These are phyloP conservation scores for Escovopsis sp. DNA, from an alignment of 2,329 filamentous ascomycete species.

Conservation along the genomic window DNA sequence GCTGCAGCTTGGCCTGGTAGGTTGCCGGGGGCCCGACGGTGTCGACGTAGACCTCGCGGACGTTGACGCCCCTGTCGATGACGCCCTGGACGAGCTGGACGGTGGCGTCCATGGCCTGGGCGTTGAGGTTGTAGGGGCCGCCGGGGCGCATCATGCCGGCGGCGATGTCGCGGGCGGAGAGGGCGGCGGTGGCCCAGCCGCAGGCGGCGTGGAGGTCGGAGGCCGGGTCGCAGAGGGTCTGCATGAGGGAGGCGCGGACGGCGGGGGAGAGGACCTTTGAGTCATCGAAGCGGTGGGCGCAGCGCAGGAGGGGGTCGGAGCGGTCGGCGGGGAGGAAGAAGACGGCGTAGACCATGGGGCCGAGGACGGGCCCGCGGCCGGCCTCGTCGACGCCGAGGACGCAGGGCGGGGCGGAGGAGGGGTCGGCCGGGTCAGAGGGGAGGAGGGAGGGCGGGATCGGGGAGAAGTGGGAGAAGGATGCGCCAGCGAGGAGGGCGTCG, in stretches of 20 bases:
- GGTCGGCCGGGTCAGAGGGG: constrained; percentile 20
- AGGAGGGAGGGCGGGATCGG: constrained; percentile 48
- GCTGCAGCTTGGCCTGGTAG: constrained; percentile 75
- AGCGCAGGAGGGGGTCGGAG: constrained; percentile 60
- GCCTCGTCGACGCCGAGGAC: constrained; percentile 88
- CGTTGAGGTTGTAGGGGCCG: constrained; percentile 75
- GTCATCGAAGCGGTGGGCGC: constrained; percentile 75
- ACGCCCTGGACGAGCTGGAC: constrained; percentile 68
- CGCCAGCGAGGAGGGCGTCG: constrained; percentile 42
- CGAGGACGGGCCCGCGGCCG: constrained; percentile 84
- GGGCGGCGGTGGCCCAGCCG: constrained; percentile 69
- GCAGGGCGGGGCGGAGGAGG: constrained; percentile 32
- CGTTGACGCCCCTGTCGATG: constrained; percentile 61
- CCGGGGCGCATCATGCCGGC: constrained; percentile 59
- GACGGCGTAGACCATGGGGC: constrained; percentile 58
- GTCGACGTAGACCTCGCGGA: constrained; percentile 86
- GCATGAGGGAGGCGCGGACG: constrained; percentile 60
- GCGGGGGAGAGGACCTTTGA: constrained; percentile 76
- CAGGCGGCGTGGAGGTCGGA: constrained; percentile 36
- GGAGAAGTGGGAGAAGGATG: constrained; percentile 59
- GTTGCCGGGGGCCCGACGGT: constrained; percentile 71
- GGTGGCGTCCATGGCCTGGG: constrained; percentile 88
- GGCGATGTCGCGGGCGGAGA: constrained; percentile 74
- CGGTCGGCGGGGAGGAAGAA: constrained; percentile 62
- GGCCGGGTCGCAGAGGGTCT: constrained; percentile 50